Conservation (phyloP, 2,329 filamentous ascomycete genomes). For the Aspergillus fructus region DNA sequence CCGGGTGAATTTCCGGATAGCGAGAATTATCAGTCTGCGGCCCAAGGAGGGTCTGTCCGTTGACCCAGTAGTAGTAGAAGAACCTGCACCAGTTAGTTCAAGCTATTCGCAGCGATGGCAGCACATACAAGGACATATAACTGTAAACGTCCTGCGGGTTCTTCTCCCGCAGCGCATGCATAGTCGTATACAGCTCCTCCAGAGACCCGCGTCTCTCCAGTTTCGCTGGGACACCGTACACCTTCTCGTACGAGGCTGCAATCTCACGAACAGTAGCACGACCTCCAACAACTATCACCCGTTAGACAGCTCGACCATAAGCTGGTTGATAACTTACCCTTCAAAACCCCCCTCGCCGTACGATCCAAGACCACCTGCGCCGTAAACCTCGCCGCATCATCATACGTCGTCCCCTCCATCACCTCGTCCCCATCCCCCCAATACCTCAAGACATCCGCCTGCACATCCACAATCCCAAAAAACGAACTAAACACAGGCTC, state of each 20-base stretch:
- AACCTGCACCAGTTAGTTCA: conserved; percentile 8
- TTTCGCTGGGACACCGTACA: conserved; percentile 23
- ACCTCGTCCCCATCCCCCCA: conserved; percentile 40
- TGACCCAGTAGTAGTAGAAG: conserved; percentile 21
- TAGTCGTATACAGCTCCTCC: conserved; percentile 28
- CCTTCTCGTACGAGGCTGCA: conserved; percentile 23
- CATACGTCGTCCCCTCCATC: conserved; percentile 41
- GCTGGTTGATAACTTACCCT: not conserved
- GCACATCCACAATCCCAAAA: conserved; percentile 24
- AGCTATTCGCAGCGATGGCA: too few species aligned
- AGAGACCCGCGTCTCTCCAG: conserved; percentile 26
- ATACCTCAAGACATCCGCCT: conserved; percentile 27
- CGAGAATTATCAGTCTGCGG: conserved; percentile 11
- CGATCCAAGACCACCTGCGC: conserved; percentile 31
- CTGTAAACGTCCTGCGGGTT: conserved; percentile 15
- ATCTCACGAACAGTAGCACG: conserved; percentile 24
- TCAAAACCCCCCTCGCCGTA: conserved; percentile 16
- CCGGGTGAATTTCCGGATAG: not conserved
- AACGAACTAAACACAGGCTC: conserved; percentile 32
- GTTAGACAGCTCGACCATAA: not conserved
- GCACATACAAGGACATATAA: conserved; percentile 16
- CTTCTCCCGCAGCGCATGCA: conserved; percentile 21
- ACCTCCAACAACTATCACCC: conserved; percentile 32
- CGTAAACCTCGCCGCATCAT: conserved; percentile 38
- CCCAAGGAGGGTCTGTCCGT: conserved; percentile 13